Conservation (phyloP, 1,284 basidiomycete species). For the Phylloporus sp. region DNA sequence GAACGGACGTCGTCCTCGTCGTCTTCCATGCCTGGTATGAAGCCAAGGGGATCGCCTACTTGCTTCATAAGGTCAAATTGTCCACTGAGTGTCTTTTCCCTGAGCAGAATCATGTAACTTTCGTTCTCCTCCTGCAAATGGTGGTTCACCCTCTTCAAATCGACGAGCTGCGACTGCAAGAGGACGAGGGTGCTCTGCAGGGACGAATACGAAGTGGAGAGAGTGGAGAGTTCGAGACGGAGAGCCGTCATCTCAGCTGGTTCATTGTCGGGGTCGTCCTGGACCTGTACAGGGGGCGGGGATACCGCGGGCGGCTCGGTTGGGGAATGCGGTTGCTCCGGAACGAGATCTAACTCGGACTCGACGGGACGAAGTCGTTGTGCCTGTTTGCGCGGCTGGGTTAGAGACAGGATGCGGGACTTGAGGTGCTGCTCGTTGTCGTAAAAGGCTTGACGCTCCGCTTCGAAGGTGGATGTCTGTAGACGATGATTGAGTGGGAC, state of each 20-base stretch:
- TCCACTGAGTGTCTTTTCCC: constrained; percentile 88
- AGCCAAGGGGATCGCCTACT: constrained; percentile 62
- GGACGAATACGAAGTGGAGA: constrained; percentile 81
- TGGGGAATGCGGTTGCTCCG: constrained; percentile 43
- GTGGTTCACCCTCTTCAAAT: constrained; percentile 82
- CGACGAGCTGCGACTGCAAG: constrained; percentile 77
- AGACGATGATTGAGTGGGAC: constrained; percentile 17
- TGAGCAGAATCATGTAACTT: constrained; percentile 89
- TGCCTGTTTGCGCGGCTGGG: constrained; percentile 66
- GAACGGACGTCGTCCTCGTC: constrained; percentile 66
- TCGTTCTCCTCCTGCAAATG: constrained; percentile 92
- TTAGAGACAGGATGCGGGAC: constrained; percentile 82
- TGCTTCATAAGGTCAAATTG: constrained; percentile 79
- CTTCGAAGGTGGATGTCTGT: constrained; percentile 81
- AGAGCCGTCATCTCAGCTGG: constrained; percentile 86
- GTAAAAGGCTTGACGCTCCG: constrained; percentile 85
- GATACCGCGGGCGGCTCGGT: constrained; percentile 32
- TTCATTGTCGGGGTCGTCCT: constrained; percentile 69
- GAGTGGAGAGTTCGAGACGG: constrained; percentile 78
- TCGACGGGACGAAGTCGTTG: constrained; percentile 46
- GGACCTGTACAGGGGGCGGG: constrained; percentile 46
- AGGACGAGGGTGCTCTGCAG: constrained; percentile 79
- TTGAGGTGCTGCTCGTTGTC: constrained; percentile 89
- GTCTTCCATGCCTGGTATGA: constrained; percentile 52
- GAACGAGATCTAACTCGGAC: constrained; percentile 32